phyloP scores from a whole-genome alignment of 768 basidiomycete genomes.

The Boletus rex-veris region DNA sequence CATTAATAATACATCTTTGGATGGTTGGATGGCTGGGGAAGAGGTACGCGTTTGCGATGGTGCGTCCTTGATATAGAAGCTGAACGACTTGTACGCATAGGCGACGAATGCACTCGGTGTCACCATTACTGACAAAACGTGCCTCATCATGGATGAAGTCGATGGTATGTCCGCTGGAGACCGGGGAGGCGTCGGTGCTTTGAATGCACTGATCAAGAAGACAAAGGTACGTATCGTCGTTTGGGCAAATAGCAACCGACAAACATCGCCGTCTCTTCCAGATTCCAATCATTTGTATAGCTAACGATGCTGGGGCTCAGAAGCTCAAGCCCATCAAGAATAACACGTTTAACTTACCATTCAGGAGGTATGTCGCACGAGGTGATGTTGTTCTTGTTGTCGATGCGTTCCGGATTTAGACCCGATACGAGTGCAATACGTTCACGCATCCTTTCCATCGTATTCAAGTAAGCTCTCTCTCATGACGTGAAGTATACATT shows the following conservation, averaged over 20 bases:
- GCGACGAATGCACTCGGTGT: conserved; percentile 67
- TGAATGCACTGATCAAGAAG: conserved; percentile 91
- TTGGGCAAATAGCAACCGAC: neutral
- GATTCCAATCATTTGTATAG: conserved; percentile 97
- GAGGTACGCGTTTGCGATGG: conserved; percentile 42
- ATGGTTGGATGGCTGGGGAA: conserved; percentile 73
- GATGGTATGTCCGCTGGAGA: conserved; percentile 99
- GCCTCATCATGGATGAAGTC: conserved; percentile 99
- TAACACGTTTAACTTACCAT: conserved; percentile 73
- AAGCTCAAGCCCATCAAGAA: conserved; percentile 84
- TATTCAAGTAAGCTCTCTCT: conserved; percentile 70
- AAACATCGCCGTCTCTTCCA: conserved; percentile 27
- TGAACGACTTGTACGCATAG: conserved; percentile 27
- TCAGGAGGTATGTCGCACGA: conserved; percentile 57
- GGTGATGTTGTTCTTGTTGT: neutral
- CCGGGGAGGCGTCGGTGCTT: conserved; percentile 91
- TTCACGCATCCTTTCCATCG: conserved; percentile 83
- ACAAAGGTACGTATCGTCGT: conserved; percentile 54
- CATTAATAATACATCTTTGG: conserved; percentile 82
- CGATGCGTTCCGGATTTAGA: conserved; percentile 37
- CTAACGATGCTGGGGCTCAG: conserved; percentile 82
- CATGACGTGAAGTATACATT: too few species aligned
- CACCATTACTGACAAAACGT: conserved; percentile 70
- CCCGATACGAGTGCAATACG: conserved; percentile 75
- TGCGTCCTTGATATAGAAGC: neutral